Evolutionary conservation across 228 moss, liverwort and hornwort genomes (phyloP), one percentile per base, ranked within the genome.

Genomic region (Sphagnum fallax): DNA sequence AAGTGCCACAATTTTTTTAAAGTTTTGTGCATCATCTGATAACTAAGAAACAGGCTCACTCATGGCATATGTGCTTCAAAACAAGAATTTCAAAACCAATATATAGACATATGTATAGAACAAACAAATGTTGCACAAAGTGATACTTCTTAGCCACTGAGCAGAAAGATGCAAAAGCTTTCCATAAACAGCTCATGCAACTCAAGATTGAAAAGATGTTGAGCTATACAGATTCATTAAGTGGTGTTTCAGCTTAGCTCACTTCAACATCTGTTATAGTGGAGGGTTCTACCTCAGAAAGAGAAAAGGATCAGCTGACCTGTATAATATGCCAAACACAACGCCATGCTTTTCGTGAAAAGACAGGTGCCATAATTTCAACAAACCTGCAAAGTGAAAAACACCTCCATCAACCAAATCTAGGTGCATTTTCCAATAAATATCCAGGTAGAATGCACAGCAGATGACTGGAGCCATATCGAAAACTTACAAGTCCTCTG

Each of bases 291-390:
- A 32, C 32, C 32, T 32, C 32, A 32, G 32, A 32, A 32, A 32
- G 32, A 32, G 32, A 32, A 32, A 32, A 32, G 32, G 32, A 32
- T 32, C 32, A 32, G 32, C 32, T 32, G 32, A 32, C 97, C 87
- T 98, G 97, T 72, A 98, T 80, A 65, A 98, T 91, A 71, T 98
- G 83, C 98, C 98, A 98, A 11, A 98, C 84, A 79, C 98, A 94
- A 62, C 94, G 93, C 98, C 98, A 98, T 52, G 98, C 93, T 78
- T 82, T 86, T 65, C 90, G 91, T 68, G 98, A 98, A 66, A 98
- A 98, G 52, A 98, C 94, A 16, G 98, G 98, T 47, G 98, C 98
- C 98, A 98, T 98, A 50, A 98, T 98, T 75, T 98, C 98, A 52
- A 98, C 98, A 78, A 98, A 98, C 65, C 97, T 98, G 91, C 68